Evolutionary conservation across 805 yeast genomes (phyloP).

Genomic region (Sugiyamaella chiloensis): DNA sequence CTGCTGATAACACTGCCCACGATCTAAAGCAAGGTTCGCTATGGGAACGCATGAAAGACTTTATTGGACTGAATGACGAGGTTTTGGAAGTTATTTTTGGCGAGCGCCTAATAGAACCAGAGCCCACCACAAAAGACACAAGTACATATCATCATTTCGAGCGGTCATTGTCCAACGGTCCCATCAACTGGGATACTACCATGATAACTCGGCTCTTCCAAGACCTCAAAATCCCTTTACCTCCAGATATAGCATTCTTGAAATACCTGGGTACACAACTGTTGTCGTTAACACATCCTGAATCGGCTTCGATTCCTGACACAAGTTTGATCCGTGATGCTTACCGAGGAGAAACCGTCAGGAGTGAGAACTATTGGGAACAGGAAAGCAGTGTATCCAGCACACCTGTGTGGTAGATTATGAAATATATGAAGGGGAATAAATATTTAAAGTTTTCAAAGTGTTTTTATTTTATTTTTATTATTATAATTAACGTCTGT

Average conservation of each 20-base stretch:
- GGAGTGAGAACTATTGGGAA: conserved; percentile 16
- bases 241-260: conserved; percentile 13
- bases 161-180: conserved; percentile 17
- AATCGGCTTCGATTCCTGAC: not conserved
- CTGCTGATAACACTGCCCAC: not conserved
- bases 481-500: not conserved
- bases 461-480: conserved; percentile 1
- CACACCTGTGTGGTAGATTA: conserved; percentile 19
- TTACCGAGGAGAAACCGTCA: not conserved
- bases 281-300: conserved; percentile 10
- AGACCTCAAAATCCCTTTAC: conserved; percentile 18
- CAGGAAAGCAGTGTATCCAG: conserved; percentile 17
- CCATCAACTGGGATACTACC: conserved; percentile 22
- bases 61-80: conserved; percentile 35
- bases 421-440: no score
- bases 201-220: conserved; percentile 15
- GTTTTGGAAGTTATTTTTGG: conserved; percentile 36
- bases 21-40: conserved; percentile 4
- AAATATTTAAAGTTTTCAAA: no score
- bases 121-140: not conserved
- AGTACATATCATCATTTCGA: conserved; percentile 15
- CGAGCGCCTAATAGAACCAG: conserved; percentile 23
- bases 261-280: conserved; percentile 16
- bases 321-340: not conserved
- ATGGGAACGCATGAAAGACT: conserved; percentile 26